A percentile compares a stretch with the other conserved stretches of the same genome.
Conservation (phyloP, 495 filamentous ascomycete genomes). For the Sabuloglossum arenarium region DNA sequence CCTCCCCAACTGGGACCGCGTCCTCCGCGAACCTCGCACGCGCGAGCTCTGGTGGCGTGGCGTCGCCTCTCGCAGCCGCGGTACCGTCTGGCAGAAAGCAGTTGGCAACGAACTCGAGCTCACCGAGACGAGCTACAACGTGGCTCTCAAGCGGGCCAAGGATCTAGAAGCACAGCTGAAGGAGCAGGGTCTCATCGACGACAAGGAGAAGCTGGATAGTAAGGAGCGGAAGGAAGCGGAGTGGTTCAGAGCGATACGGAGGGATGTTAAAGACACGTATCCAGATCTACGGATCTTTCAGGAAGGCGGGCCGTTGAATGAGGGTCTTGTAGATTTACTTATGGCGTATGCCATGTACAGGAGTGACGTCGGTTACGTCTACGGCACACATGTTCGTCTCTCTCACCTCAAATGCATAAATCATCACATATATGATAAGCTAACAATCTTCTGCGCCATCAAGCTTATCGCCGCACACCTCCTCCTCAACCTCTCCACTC, state of each 20-base stretch:
- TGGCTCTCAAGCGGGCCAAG: slow-evolving; percentile 55
- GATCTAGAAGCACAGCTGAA: slow-evolving; percentile 33
- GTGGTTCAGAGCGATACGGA: slow-evolving; percentile 48
- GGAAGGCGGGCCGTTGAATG: slow-evolving; percentile 44
- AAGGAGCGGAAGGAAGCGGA: slow-evolving; percentile 29
- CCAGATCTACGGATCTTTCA: slow-evolving; percentile 74
- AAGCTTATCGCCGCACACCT: slow-evolving; percentile 73
- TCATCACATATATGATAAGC: not conserved
- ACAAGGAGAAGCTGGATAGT: slow-evolving; percentile 7
- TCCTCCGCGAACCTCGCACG: slow-evolving; percentile 51
- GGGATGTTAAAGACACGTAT: slow-evolving; percentile 52
- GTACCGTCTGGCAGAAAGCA: slow-evolving; percentile 66
- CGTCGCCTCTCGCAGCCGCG: slow-evolving; percentile 56
- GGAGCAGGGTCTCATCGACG: not conserved
- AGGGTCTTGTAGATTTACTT: slow-evolving; percentile 57
- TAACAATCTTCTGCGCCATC: not conserved
- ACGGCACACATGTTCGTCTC: slow-evolving; percentile 54
- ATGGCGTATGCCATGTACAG: slow-evolving; percentile 87
- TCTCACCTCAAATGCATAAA: not conserved
- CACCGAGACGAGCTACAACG: slow-evolving; percentile 51
- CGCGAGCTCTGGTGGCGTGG: slow-evolving; percentile 92
- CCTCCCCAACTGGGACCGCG: slow-evolving; percentile 63
- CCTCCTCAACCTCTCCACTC: slow-evolving; percentile 56
- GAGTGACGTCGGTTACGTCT: slow-evolving; percentile 76
- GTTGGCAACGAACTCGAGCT: slow-evolving; percentile 79